Conservation (phyloP, 1,284 basidiomycete species). For the Inonotus hispidus region DNA sequence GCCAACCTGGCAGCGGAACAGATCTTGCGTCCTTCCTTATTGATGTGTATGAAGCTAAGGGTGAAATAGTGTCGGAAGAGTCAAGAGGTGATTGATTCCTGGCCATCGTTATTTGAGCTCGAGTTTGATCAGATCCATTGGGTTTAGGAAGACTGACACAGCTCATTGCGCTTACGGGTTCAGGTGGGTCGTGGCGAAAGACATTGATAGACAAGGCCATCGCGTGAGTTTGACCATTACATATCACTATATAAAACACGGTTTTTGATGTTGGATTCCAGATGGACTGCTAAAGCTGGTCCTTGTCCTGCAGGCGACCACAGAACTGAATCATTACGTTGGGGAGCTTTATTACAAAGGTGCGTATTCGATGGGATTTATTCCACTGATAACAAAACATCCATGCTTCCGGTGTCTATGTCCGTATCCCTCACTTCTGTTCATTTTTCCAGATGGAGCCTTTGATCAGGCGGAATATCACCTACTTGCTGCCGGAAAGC, state of each 20-base stretch:
- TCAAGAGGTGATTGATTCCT: conserved; percentile 57
- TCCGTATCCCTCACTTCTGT: neutral
- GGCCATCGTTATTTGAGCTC: neutral
- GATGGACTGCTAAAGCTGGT: conserved; percentile 78
- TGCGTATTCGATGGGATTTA: conserved; percentile 27
- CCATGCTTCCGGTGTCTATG: neutral
- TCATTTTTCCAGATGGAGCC: conserved; percentile 50
- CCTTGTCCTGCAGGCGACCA: conserved; percentile 81
- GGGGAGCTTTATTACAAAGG: conserved; percentile 88
- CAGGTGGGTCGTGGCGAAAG: conserved; percentile 76
- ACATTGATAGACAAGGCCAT: conserved; percentile 74
- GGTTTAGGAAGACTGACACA: conserved; percentile 69
- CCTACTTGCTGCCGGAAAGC: conserved; percentile 77
- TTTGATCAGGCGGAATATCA: conserved; percentile 75
- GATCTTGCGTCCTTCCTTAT: conserved; percentile 77
- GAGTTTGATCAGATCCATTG: neutral
- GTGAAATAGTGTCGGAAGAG: conserved; percentile 62
- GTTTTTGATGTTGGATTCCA: conserved; percentile 27
- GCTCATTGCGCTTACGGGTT: conserved; percentile 71
- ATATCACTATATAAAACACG: neutral
- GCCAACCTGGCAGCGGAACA: conserved; percentile 82
- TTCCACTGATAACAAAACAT: neutral
- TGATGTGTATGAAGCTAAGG: conserved; percentile 74
- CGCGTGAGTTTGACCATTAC: conserved; percentile 45
- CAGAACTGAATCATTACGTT: conserved; percentile 79